Evolutionary conservation across 768 basidiomycete species (phyloP).

Genomic region (Boletus eberwhitei): DNA sequence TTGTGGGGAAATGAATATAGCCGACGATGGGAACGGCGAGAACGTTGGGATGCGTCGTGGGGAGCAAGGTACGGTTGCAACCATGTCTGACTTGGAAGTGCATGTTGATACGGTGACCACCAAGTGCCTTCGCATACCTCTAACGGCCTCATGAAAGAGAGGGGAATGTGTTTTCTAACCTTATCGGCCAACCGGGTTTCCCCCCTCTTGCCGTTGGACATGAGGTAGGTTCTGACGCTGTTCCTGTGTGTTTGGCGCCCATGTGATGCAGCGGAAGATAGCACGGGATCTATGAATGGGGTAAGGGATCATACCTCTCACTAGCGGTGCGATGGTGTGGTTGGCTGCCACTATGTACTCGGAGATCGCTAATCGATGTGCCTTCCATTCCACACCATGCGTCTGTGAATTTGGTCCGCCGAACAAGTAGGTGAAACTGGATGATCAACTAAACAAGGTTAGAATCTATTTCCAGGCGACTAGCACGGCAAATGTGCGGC

Average conservation of each 20-base stretch:
- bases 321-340: neutral
- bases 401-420: neutral
- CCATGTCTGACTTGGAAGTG: neutral
- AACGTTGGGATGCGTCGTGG: neutral
- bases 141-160: neutral
- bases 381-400: slow-evolving; percentile 4
- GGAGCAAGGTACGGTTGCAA: neutral
- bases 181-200: slow-evolving; percentile 2
- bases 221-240: slow-evolving; percentile 1
- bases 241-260: neutral
- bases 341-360: neutral
- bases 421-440: neutral
- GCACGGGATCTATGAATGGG: slow-evolving; percentile 1
- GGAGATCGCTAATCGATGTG: neutral
- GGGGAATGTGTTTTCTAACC: neutral
- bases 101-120: slow-evolving; percentile 6
- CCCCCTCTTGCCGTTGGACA: neutral
- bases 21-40: neutral
- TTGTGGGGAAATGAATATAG: neutral
- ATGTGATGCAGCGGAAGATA: neutral
- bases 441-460: neutral
- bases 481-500: neutral
- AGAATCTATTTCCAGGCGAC: neutral
- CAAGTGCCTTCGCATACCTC: neutral
- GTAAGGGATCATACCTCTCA: neutral